A percentile compares a stretch with the other conserved stretches of the same genome.
Conservation (phyloP, 2,329 filamentous ascomycete genomes). For the Aspergillus udagawae region DNA sequence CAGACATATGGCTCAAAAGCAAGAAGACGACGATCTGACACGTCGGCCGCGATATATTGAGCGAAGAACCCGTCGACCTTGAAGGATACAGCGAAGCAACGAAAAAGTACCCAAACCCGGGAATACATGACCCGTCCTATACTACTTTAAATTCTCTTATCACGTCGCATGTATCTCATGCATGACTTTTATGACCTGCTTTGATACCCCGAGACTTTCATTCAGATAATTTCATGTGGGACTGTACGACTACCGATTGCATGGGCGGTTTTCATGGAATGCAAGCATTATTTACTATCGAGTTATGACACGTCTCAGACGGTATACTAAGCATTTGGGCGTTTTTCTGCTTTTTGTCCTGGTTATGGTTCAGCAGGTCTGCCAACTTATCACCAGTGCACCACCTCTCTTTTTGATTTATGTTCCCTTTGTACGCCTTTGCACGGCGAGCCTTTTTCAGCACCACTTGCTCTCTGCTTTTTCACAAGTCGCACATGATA, state of each 20-base stretch:
- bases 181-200: background rate
- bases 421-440: background rate
- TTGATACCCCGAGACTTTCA: background rate
- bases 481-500: background rate
- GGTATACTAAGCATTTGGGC: background rate
- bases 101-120: background rate
- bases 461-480: background rate
- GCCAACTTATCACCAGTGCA: background rate
- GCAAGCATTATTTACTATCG: background rate
- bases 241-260: background rate
- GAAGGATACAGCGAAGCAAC: background rate
- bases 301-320: background rate
- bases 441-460: background rate
- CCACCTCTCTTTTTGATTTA: background rate
- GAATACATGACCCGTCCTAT: background rate
- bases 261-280: background rate
- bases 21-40: constrained; percentile 12
- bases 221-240: background rate
- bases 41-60: constrained; percentile 31
- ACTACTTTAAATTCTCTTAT: background rate
- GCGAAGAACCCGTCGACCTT: constrained; percentile 23
- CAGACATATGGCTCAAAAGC: constrained; percentile 5
- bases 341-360: background rate
- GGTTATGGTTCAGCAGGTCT: background rate
- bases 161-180: background rate